Conservation (phyloP, 2,329 filamentous ascomycete genomes). For the Beauveria caledonica region DNA sequence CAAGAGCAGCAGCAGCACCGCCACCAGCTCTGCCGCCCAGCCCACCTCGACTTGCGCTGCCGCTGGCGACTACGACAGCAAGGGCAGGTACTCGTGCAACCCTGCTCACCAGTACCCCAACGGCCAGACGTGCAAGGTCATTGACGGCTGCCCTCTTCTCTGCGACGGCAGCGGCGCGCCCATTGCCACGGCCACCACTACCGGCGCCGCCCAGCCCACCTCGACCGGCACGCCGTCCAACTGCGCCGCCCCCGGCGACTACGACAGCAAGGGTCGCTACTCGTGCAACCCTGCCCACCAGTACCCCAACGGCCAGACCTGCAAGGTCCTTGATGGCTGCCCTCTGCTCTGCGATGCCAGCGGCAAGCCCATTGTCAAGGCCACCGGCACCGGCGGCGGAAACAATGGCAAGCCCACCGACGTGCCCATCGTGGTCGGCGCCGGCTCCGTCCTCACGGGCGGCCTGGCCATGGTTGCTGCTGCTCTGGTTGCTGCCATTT, state of each 20-base stretch:
- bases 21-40: too few species aligned
- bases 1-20: not conserved
- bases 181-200: not conserved
- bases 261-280: not conserved
- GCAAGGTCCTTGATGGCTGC: not conserved
- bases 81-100: slow-evolving; percentile 17
- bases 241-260: not conserved
- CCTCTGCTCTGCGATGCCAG: not conserved
- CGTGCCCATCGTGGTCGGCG: not conserved
- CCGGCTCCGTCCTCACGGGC: not conserved
- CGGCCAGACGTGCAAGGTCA: slow-evolving; percentile 14
- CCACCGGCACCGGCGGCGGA: not conserved
- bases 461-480: not conserved
- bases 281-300: slow-evolving; percentile 8
- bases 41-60: too few species aligned
- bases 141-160: slow-evolving; percentile 14
- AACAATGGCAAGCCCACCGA: not conserved
- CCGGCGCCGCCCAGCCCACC: too few species aligned
- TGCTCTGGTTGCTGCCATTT: not conserved
- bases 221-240: too few species aligned
- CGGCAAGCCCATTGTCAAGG: not conserved
- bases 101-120: slow-evolving; percentile 17
- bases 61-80: not conserved
- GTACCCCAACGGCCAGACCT: slow-evolving; percentile 1
- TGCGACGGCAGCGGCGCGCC: not conserved